Base-by-base conservation (phyloP, 192 early-diverging fungal genomes). In the Gonapodya sp. region DNA sequence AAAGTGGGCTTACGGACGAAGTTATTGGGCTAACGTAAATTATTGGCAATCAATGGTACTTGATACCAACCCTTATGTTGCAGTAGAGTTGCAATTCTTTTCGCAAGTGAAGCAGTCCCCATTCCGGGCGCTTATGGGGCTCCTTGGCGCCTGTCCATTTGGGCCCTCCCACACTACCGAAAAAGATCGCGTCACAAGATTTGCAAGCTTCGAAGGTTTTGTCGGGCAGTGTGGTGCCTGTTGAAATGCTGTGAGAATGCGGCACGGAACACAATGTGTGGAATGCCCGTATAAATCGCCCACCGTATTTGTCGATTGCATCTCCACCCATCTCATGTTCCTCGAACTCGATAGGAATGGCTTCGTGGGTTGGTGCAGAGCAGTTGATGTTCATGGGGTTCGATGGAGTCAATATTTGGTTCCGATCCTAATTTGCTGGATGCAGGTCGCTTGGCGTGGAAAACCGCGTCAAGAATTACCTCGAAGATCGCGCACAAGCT, bases 161-260 rank as follows among this genome's bases (percentile, higher is more conserved):
- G 30, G 96, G 96, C 36, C 97, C 97, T 82, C 97, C 97, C 72
- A 99, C 97, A 78, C 96, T 96, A 79, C 97, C 97, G 31, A 99
- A 86, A 46, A 99, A 88, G 83, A 99, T 94, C 18, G 95, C 97
- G 80, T 94, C 89, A 16, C 96, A 94, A 32, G 84, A 82, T 84
- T 91, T 91, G 85, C 95, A 96, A 31, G 95, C 93, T 0, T 88
- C 91, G 73, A 96, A 89, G 35, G 97, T 94, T 80, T 86, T 82
- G 8, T 93, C 91, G 35, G 97, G 96, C 81, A 97, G 90, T 36
- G 97, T 93, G 14, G 88, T 72, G n/a, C n/a, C n/a, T n/a, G n/a
- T n/a, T n/a, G n/a, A n/a, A n/a, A n/a, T n/a, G n/a, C n/a, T n/a
- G n/a, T n/a, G n/a, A n/a, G n/a, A n/a, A n/a, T n/a, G n/a, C n/a